These are phyloP conservation scores for Phaeosphaeriaceae sp. DNA, from an alignment of 2,329 filamentous ascomycete species.

Conservation along the genomic window DNA sequence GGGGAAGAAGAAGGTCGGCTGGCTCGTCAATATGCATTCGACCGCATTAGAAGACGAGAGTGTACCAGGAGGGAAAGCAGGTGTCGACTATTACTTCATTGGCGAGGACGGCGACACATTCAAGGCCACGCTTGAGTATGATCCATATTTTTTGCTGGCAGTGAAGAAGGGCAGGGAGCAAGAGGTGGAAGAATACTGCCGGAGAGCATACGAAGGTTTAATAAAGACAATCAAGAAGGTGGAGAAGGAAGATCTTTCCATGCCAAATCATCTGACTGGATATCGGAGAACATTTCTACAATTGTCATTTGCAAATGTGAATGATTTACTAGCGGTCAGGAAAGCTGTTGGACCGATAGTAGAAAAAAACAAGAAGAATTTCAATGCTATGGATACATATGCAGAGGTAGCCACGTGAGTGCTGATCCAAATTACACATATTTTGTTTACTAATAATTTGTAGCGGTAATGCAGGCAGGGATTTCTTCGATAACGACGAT, in stretches of 20 bases:
- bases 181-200: constrained; percentile 95
- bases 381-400: constrained; percentile 98
- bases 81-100: constrained; percentile 96
- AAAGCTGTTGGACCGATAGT: constrained; percentile 87
- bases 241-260: constrained; percentile 90
- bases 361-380: constrained; percentile 94
- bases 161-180: constrained; percentile 85
- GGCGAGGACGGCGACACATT: constrained; percentile 77
- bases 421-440: not conserved
- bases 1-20: constrained; percentile 83
- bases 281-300: constrained; percentile 88
- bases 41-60: constrained; percentile 86
- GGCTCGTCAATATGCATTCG: constrained; percentile 94
- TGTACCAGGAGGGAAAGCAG: constrained; percentile 81
- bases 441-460: constrained; percentile 20
- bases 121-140: constrained; percentile 95
- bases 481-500: constrained; percentile 88
- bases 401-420: constrained; percentile 89
- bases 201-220: constrained; percentile 78
- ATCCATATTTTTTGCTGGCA: constrained; percentile 94
- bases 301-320: constrained; percentile 85
- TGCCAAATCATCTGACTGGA: constrained; percentile 95
- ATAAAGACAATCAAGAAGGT: constrained; percentile 78
- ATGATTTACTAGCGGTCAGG: constrained; percentile 82
- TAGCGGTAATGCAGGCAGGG: constrained; percentile 80